phyloP scores from a whole-genome alignment of 441 rosid genomes.

The Theobroma grandiflorum region DNA sequence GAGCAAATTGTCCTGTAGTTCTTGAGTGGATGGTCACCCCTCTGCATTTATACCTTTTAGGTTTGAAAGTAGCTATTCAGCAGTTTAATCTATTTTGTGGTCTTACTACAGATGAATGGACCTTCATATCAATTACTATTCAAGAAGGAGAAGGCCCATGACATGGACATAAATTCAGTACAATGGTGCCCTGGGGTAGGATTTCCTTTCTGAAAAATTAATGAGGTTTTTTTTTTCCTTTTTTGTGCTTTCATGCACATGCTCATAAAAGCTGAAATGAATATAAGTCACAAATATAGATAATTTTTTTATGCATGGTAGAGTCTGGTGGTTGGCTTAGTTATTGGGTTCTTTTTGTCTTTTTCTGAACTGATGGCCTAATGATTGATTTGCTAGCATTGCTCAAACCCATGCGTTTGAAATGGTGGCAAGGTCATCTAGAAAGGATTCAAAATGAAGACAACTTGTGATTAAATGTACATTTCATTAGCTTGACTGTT shows the following conservation, averaged over 20 bases:
- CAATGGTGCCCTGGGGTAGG: slow-evolving; percentile 87
- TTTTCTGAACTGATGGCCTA: background rate
- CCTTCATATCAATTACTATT: slow-evolving; percentile 69
- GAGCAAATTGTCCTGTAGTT: background rate
- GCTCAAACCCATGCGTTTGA: background rate
- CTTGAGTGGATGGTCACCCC: background rate
- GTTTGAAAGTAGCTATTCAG: background rate
- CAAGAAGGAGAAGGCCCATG: slow-evolving; percentile 91
- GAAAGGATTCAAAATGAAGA: slow-evolving; percentile 7
- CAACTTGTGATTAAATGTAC: background rate
- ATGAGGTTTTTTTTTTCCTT: background rate
- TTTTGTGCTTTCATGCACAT: background rate
- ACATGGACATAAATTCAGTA: slow-evolving; percentile 87
- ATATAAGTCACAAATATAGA: slow-evolving; percentile 10
- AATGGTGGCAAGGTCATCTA: background rate
- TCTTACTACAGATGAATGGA: slow-evolving; percentile 62
- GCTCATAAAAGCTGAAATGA: background rate
- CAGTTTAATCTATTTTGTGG: background rate
- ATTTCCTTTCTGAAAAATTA: slow-evolving; percentile 30
- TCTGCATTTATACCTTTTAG: background rate
- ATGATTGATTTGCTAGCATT: background rate
- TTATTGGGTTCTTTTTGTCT: background rate
- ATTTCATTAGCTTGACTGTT: background rate
- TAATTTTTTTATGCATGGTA: background rate
- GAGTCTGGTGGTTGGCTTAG: background rate